Evolutionary conservation across 352 stramenopile species (phyloP).

Genomic region (Globisporangium polare): DNA sequence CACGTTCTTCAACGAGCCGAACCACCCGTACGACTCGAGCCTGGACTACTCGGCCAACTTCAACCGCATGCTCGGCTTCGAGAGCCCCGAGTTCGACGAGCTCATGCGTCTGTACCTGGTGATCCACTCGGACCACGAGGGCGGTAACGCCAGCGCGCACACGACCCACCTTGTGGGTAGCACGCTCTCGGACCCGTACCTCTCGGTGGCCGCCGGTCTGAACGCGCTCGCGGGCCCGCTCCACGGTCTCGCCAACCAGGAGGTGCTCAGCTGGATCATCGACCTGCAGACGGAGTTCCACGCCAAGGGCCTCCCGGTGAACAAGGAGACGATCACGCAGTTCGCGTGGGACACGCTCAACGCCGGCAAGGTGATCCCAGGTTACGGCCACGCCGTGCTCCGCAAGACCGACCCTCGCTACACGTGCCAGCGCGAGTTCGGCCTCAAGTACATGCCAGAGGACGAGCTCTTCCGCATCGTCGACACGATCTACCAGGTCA

Average conservation of each 20-base stretch:
- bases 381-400: slow-evolving; percentile 98
- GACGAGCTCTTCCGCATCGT: slow-evolving; percentile 99
- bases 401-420: slow-evolving; percentile 99
- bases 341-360: slow-evolving; percentile 99
- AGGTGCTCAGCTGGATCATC: slow-evolving; percentile 94
- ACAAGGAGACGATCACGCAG: slow-evolving; percentile 98
- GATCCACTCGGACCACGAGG: slow-evolving; percentile 99
- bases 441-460: slow-evolving; percentile 99
- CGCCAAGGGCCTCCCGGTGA: slow-evolving; percentile 94
- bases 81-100: slow-evolving; percentile 96
- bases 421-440: slow-evolving; percentile 99
- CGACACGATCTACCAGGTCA: slow-evolving; percentile 98
- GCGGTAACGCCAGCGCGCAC: slow-evolving; percentile 98
- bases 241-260: slow-evolving; percentile 99
- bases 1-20: slow-evolving; percentile 97
- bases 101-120: slow-evolving; percentile 99
- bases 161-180: slow-evolving; percentile 98
- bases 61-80: slow-evolving; percentile 97
- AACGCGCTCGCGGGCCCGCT: slow-evolving; percentile 97
- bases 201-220: slow-evolving; percentile 95
- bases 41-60: slow-evolving; percentile 99
- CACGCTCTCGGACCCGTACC: slow-evolving; percentile 97
- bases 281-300: slow-evolving; percentile 96
- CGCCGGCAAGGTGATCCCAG: slow-evolving; percentile 98
- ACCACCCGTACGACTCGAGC: slow-evolving; percentile 90